Evolutionary conservation across 2,329 filamentous ascomycete genomes (phyloP), one percentile per base, ranked within the genome.

Genomic region (Trichoderma sp.): DNA sequence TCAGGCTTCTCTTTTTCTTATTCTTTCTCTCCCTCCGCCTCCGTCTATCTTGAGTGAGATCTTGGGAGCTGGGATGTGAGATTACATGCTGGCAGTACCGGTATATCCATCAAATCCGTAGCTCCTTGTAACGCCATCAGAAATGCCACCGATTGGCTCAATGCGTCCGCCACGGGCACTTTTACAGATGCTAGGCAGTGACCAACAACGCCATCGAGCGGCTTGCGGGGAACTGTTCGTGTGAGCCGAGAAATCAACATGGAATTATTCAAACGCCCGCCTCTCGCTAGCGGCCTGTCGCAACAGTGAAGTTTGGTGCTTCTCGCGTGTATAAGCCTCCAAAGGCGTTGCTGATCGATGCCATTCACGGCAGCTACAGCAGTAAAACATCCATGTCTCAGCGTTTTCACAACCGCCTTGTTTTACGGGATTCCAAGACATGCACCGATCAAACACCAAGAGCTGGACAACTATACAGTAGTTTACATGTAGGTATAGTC

Each of bases 51-150:
- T 23, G 47, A 23, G 47, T 23, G n/a, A 13, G 47, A 53, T 20
- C n/a, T 2, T 4, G 1, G n/a, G n/a, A 50, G n/a, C 47, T 53
- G 20, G 47, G 47, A 53, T 53, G 11, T 23, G 47, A 53, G 20
- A 53, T 53, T 53, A 36, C 34, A 15, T 36, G 34, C 34, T 36
- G 34, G 34, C 13, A 36, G n/a, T 32, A 32, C 8, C 30, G 30
- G 30, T 13, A 12, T 43, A 12, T 53, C 47, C 47, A 53, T 53
- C 47, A 20, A 13, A 53, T 20, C 47, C 47, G 47, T 20, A 53
- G 39, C 62, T 50, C 13, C 64, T 67, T 67, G 64, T 32, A 67
- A 67, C 64, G 64, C 50, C 64, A 67, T 36, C 17, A 28, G 15
- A 23, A 26, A 17, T 32, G 9, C 53, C 32, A 23, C 53, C 58